phyloP scores from a whole-genome alignment of 345 rosid genomes.

The Populus nigra region DNA sequence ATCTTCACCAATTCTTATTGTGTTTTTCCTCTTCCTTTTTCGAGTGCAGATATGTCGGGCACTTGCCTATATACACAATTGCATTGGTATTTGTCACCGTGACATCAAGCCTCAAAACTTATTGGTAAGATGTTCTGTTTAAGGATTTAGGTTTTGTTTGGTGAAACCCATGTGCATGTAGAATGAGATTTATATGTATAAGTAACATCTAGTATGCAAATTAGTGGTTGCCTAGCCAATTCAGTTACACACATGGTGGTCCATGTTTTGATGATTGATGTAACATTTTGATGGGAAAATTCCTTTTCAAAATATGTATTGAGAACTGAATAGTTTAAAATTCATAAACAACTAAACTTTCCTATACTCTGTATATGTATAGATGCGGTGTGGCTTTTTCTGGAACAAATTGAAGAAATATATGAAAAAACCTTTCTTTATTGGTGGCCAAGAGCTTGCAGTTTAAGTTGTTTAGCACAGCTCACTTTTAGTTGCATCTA shows the following conservation, averaged over 20 bases:
- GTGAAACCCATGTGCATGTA: neutral
- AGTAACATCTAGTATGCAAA: neutral
- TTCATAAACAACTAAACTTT: neutral
- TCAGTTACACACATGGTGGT: neutral
- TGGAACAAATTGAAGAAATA: neutral
- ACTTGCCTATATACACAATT: conserved; percentile 80
- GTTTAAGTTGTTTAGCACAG: too few relatives aligned
- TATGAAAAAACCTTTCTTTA: neutral
- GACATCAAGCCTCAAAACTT: conserved; percentile 97
- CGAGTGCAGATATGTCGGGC: conserved; percentile 88
- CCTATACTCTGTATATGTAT: neutral
- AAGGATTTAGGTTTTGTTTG: neutral
- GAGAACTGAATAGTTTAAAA: neutral
- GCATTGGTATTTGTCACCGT: conserved; percentile 91
- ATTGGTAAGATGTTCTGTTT: conserved; percentile 46
- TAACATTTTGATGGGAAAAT: neutral
- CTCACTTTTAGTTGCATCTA: neutral
- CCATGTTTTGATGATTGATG: conserved; percentile 8
- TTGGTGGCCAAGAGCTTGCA: neutral
- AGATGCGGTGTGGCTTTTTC: neutral
- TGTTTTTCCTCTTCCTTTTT: conserved; percentile 14
- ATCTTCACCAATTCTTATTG: neutral
- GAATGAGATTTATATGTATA: neutral
- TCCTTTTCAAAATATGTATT: neutral
- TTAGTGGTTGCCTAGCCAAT: neutral